These are phyloP conservation scores for Penicillium silybi DNA, from an alignment of 495 filamentous ascomycete genomes.

Conservation along the genomic window DNA sequence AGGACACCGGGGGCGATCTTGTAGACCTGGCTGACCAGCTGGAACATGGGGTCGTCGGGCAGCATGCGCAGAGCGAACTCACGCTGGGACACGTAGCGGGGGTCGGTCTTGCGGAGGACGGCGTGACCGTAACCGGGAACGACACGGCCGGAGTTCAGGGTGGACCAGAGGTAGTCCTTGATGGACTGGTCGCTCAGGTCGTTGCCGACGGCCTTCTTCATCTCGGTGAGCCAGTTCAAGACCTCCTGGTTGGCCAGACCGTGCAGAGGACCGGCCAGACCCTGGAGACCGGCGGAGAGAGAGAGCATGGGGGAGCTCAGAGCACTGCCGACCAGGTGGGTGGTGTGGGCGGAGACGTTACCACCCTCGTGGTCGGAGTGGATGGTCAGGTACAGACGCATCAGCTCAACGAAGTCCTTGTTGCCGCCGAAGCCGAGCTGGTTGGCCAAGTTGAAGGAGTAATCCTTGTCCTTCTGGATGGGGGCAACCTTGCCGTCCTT, in stretches of 20 bases:
- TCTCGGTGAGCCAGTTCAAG: slow-evolving; percentile 96
- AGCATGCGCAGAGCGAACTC: slow-evolving; percentile 91
- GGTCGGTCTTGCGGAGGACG: slow-evolving; percentile 98
- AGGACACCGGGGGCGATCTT: slow-evolving; percentile 98
- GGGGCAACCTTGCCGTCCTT: slow-evolving; percentile 97
- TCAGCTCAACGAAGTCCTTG: slow-evolving; percentile 95
- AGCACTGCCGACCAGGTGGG: slow-evolving; percentile 94
- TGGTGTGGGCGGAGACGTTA: slow-evolving; percentile 97
- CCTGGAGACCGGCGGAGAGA: slow-evolving; percentile 91
- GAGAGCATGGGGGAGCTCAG: slow-evolving; percentile 97
- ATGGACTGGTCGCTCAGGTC: slow-evolving; percentile 93
- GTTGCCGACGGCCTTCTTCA: slow-evolving; percentile 93
- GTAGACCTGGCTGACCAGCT: slow-evolving; percentile 98
- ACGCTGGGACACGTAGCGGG: slow-evolving; percentile 95
- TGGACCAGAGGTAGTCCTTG: slow-evolving; percentile 96
- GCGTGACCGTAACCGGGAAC: slow-evolving; percentile 98
- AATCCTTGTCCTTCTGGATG: slow-evolving; percentile 97
- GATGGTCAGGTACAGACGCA: slow-evolving; percentile 98
- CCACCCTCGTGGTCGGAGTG: slow-evolving; percentile 99
- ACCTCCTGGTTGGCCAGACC: slow-evolving; percentile 99
- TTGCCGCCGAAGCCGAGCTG: slow-evolving; percentile 94
- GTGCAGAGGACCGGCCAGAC: slow-evolving; percentile 95
- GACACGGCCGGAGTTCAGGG: slow-evolving; percentile 90
- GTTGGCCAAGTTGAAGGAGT: slow-evolving; percentile 97
- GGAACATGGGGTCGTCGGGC: slow-evolving; percentile 97